Evolutionary conservation across 257 asterid genomes (phyloP).

Genomic region (Gentiana dahurica): DNA sequence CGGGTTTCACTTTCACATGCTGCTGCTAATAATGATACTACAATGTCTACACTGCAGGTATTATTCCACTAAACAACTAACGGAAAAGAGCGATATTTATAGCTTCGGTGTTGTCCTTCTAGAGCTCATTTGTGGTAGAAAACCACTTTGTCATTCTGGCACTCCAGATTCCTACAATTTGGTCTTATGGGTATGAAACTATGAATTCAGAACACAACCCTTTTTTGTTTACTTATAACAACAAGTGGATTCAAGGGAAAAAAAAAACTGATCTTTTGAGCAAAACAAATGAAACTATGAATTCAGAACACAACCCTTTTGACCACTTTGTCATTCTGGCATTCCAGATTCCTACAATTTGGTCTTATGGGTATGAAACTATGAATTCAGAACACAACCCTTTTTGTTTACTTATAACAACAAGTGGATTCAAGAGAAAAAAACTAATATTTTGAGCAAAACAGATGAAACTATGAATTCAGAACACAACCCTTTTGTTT

Average conservation of each 20-base stretch:
- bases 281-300: too few species aligned
- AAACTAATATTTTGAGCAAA: too few species aligned
- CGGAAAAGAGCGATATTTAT: slow-evolving; percentile 86
- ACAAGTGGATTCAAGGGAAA: neutral
- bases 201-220: neutral
- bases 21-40: neutral
- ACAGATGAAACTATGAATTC: neutral
- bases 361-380: too few species aligned
- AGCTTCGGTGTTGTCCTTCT: slow-evolving; percentile 93
- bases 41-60: slow-evolving; percentile 38
- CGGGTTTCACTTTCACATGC: neutral
- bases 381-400: too few species aligned
- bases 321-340: too few species aligned
- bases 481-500: neutral
- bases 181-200: slow-evolving; percentile 64
- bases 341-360: too few species aligned
- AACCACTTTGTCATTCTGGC: slow-evolving; percentile 82
- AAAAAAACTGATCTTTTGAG: too few species aligned
- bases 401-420: too few species aligned
- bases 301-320: too few species aligned
- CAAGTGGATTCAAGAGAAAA: too few species aligned
- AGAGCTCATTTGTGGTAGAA: slow-evolving; percentile 92
- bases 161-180: slow-evolving; percentile 87
- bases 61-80: slow-evolving; percentile 74
- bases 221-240: neutral